Percentiles rank a stretch among this genome's conserved stretches.
phyloP scores from a whole-genome alignment of 2,329 filamentous ascomycete genomes.

The Penicillium sp. region DNA sequence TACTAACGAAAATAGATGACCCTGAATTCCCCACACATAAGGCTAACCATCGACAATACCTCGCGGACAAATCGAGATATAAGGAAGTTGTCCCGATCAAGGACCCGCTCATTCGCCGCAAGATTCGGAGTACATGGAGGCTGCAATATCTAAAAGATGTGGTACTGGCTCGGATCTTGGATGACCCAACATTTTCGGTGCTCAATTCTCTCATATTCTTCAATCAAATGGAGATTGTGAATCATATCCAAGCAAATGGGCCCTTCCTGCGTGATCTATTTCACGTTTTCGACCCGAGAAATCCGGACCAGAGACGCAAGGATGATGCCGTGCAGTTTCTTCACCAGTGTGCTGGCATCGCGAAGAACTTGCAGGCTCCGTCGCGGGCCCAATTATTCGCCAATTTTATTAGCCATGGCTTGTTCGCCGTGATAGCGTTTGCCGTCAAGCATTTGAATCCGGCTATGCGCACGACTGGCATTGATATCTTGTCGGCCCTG shows the following conservation, averaged over 20 bases:
- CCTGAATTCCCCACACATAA: conserved; percentile 97
- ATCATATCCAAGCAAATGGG: conserved; percentile 81
- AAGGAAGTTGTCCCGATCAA: conserved; percentile 96
- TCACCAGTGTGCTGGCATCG: conserved; percentile 90
- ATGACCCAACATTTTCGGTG: conserved; percentile 96
- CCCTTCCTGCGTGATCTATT: conserved; percentile 83
- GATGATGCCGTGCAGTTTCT: conserved; percentile 96
- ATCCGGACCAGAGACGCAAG: conserved; percentile 66
- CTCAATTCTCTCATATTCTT: conserved; percentile 98
- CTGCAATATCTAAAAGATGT: conserved; percentile 97
- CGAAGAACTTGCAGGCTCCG: conserved; percentile 87
- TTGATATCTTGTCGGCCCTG: conserved; percentile 87
- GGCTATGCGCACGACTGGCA: conserved; percentile 82
- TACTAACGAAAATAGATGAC: conserved; percentile 58
- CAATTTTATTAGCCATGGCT: conserved; percentile 83
- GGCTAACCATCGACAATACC: conserved; percentile 91
- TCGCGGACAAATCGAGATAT: conserved; percentile 82
- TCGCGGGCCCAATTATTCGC: conserved; percentile 78
- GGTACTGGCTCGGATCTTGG: conserved; percentile 91
- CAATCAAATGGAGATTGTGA: conserved; percentile 96
- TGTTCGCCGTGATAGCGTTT: conserved; percentile 87
- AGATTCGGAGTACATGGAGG: conserved; percentile 95
- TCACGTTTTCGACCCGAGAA: conserved; percentile 70
- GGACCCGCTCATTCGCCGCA: conserved; percentile 73
- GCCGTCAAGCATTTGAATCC: conserved; percentile 83